Evolutionary conservation across 768 basidiomycete genomes (phyloP).

Genomic region (Suillus fuscotomentosus): DNA sequence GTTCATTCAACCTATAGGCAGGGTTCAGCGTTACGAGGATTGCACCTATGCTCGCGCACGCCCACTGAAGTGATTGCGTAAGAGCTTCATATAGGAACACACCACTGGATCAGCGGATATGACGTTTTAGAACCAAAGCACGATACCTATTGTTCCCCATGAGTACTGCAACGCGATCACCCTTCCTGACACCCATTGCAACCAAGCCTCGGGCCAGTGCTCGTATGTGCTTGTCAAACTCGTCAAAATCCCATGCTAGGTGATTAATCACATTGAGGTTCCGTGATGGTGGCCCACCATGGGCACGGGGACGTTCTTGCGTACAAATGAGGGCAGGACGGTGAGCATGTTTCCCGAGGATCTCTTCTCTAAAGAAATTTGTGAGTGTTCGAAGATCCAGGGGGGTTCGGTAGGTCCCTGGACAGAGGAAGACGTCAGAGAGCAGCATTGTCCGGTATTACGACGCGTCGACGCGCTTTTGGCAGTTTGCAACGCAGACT

Average conservation of each 20-base stretch:
- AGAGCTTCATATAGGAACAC: constrained; percentile 40
- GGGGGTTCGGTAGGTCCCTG: constrained; percentile 54
- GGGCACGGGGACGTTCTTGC: constrained; percentile 52
- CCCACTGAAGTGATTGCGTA: constrained; percentile 86
- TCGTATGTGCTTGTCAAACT: constrained; percentile 64
- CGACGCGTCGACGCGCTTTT: constrained; percentile 9
- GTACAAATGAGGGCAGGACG: constrained; percentile 66
- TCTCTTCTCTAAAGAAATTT: constrained; percentile 57
- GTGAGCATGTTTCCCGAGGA: constrained; percentile 47
- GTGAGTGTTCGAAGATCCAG: constrained; percentile 56
- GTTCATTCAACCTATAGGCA: constrained; percentile 68
- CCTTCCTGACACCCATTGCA: constrained; percentile 65
- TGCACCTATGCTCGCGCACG: constrained; percentile 81
- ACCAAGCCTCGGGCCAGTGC: constrained; percentile 72
- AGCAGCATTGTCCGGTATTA: neutral
- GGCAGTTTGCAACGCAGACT: neutral
- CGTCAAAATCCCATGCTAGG: constrained; percentile 72
- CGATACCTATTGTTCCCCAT: constrained; percentile 84
- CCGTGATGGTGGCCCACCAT: constrained; percentile 57
- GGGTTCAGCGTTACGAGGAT: constrained; percentile 83
- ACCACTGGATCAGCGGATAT: neutral
- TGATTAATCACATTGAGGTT: constrained; percentile 49
- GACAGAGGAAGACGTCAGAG: constrained; percentile 50
- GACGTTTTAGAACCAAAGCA: neutral
- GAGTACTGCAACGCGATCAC: constrained; percentile 75